Evolutionary conservation across 2,329 filamentous ascomycete species (phyloP).

Genomic region (Fusarium liriodendri): DNA sequence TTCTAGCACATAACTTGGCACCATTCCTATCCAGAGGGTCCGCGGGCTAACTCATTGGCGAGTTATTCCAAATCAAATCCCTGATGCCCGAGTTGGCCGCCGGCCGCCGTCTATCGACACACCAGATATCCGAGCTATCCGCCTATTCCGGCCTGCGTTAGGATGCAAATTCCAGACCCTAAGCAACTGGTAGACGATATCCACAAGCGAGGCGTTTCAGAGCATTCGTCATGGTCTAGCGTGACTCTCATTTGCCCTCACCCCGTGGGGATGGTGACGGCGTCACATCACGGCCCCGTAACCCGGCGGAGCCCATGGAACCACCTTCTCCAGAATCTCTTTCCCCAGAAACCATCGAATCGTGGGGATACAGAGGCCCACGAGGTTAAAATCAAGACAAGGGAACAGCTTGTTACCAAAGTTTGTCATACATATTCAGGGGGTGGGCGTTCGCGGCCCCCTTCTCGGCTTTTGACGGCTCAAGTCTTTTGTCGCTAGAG

Average conservation of each 20-base stretch:
- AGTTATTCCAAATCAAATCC: conserved; percentile 5
- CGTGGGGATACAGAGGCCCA: conserved; percentile 13
- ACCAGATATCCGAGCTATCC: not conserved
- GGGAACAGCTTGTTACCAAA: conserved; percentile 1
- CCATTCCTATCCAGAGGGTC: not conserved
- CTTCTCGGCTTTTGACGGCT: conserved; percentile 28
- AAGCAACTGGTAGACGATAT: not conserved
- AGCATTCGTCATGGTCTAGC: not conserved
- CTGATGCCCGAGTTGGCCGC: not conserved
- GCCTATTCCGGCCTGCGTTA: not conserved
- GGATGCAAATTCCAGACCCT: not conserved
- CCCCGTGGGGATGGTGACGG: not conserved
- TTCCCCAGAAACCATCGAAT: conserved; percentile 2
- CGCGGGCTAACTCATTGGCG: not conserved
- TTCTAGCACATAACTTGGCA: not conserved
- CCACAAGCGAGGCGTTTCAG: not conserved
- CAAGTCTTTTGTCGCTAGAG: conserved; percentile 6
- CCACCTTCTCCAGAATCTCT: conserved; percentile 17
- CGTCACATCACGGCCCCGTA: conserved; percentile 5
- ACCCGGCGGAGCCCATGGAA: conserved; percentile 7
- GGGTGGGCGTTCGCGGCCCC: conserved; percentile 4
- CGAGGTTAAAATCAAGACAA: conserved; percentile 15
- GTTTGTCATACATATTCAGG: not conserved
- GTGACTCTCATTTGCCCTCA: not conserved
- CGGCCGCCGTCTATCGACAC: not conserved